These are phyloP conservation scores for Dactylis glomerata DNA, from an alignment of 176 grass and related monocot genomes.

Conservation along the genomic window DNA sequence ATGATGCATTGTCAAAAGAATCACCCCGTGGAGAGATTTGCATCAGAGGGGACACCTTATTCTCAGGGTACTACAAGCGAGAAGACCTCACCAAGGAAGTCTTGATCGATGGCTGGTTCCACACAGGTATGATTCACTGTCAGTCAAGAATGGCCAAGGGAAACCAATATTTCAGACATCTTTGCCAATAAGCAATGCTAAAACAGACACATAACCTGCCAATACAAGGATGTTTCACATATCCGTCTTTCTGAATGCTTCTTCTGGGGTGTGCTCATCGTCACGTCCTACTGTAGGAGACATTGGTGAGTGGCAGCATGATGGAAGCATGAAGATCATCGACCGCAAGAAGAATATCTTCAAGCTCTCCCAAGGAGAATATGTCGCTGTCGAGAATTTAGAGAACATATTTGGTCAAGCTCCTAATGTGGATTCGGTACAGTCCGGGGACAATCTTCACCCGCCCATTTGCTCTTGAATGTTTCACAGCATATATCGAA, in stretches of 20 bases:
- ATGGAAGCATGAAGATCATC: slow-evolving; percentile 96
- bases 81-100: slow-evolving; percentile 95
- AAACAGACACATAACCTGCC: neutral
- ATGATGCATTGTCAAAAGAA: slow-evolving; percentile 62
- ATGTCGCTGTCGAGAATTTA: slow-evolving; percentile 93
- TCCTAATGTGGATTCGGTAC: slow-evolving; percentile 79
- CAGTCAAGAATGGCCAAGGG: neutral
- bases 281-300: slow-evolving; percentile 56
- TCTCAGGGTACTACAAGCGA: slow-evolving; percentile 93
- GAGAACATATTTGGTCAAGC: slow-evolving; percentile 90
- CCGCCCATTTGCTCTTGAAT: neutral
- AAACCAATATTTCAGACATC: neutral
- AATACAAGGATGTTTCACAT: slow-evolving; percentile 8
- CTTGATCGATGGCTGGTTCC: slow-evolving; percentile 83
- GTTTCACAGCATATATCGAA: neutral
- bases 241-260: neutral
- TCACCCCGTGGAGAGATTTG: slow-evolving; percentile 86
- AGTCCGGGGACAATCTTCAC: slow-evolving; percentile 1
- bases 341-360: slow-evolving; percentile 99
- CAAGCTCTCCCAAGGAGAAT: slow-evolving; percentile 98
- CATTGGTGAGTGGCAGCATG: slow-evolving; percentile 90
- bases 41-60: slow-evolving; percentile 75
- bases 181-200: neutral
- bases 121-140: slow-evolving; percentile 59
- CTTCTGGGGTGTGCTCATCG: neutral